phyloP scores from a whole-genome alignment of 192 early-diverging fungal species.

The Coemansia sp. region DNA sequence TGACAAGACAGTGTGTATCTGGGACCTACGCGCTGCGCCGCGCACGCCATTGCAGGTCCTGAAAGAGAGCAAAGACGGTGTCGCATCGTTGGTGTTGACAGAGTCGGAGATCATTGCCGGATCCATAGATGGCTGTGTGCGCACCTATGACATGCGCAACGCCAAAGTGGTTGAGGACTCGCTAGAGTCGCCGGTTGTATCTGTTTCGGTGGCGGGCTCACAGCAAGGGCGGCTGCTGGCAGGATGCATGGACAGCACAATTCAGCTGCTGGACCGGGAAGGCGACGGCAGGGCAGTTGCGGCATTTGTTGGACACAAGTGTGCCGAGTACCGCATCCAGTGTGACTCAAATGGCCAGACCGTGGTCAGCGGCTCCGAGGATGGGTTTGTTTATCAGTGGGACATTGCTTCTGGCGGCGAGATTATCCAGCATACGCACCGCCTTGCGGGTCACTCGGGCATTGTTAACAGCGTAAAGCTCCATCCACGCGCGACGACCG shows the following conservation, averaged over 20 bases:
- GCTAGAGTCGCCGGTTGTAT: slow-evolving; percentile 80
- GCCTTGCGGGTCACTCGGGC: slow-evolving; percentile 29
- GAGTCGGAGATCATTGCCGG: slow-evolving; percentile 71
- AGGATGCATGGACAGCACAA: slow-evolving; percentile 67
- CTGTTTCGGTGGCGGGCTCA: slow-evolving; percentile 55
- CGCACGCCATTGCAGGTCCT: slow-evolving; percentile 74
- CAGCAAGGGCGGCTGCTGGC: slow-evolving; percentile 73
- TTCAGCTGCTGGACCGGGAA: slow-evolving; percentile 80
- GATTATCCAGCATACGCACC: not conserved
- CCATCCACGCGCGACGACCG: slow-evolving; percentile 18
- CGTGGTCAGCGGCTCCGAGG: slow-evolving; percentile 86
- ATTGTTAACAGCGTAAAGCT: slow-evolving; percentile 38
- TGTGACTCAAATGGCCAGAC: slow-evolving; percentile 68
- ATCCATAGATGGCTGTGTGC: slow-evolving; percentile 78
- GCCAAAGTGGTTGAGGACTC: slow-evolving; percentile 66
- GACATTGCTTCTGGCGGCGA: slow-evolving; percentile 64
- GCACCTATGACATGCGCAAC: slow-evolving; percentile 82
- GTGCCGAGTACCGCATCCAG: slow-evolving; percentile 69
- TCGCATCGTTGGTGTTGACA: slow-evolving; percentile 70
- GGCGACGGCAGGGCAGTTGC: slow-evolving; percentile 65
- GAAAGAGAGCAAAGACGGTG: slow-evolving; percentile 80
- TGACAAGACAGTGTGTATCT: slow-evolving; percentile 54
- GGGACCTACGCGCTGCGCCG: slow-evolving; percentile 44
- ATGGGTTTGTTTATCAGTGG: slow-evolving; percentile 84
- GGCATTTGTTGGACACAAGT: slow-evolving; percentile 77